Conservation (phyloP, 202 grass and related monocot species). For the Zizania palustris region DNA sequence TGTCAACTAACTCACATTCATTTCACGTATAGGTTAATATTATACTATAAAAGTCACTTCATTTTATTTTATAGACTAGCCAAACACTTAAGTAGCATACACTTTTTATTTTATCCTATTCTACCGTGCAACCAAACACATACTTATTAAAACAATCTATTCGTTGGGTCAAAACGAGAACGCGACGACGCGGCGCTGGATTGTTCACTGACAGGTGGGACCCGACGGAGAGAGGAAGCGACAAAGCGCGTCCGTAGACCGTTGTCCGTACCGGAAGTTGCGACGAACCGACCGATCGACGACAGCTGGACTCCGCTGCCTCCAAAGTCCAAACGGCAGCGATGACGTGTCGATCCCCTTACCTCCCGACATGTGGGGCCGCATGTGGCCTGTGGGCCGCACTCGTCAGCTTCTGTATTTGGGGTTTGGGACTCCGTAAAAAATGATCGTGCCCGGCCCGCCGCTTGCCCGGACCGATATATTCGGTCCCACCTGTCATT, state of each 20-base stretch:
- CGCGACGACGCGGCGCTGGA: neutral
- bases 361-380: neutral
- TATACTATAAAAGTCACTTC: no score
- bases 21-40: no score
- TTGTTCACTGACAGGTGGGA: neutral
- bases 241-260: slow-evolving; percentile 7
- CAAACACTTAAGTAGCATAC: no score
- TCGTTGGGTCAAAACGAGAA: neutral
- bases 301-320: neutral
- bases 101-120: no score
- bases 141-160: no score
- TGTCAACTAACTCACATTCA: no score
- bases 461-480: neutral
- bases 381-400: neutral
- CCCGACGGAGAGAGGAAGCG: neutral
- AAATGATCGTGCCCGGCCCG: neutral
- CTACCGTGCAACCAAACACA: no score
- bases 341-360: neutral
- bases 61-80: no score
- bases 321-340: neutral
- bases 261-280: neutral
- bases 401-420: neutral
- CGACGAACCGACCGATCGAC: neutral
- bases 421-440: no score
- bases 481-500: neutral